Base-by-base conservation (phyloP, 495 filamentous ascomycete genomes). In the Aspergillus funiculosus region DNA sequence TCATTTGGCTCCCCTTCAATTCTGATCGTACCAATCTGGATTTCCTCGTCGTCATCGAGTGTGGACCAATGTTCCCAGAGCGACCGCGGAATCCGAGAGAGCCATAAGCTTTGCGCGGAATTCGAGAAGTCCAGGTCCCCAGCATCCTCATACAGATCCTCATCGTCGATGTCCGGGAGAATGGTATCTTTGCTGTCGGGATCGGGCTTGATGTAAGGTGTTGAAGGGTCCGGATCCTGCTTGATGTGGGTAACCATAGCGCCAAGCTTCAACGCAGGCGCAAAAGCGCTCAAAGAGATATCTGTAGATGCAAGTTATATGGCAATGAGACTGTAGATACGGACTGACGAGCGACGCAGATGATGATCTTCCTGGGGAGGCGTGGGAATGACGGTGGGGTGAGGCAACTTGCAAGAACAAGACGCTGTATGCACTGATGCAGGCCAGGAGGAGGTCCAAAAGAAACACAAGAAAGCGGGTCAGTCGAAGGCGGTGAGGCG, bases 101-200 rank as follows among this genome's bases (percentile, higher is more conserved):
- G 71, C 71, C 83, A 94, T 32, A 88, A 67, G 43, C 68, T 69
- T 38, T 74, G 69, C 13, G 63, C 66, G 6, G 74, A 68, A 34
- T 77, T 69, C 39, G 76, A 74, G 47, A 95, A 91, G 29, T 86
- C 81, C 22, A 95, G 71, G 52, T 96, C 89, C 39, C 87, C 86
- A 4, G 86, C 84, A 62, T 96, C 89, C 63, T 96, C 89, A 49
- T 87, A 87, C 46, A 86, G 70, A 53, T 88, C 86, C 18, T 89
- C 82, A 35, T 89, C 83, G 21, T 80, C 78, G 28, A 84, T 67
- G 35, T 71, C 73, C 18, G 69, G 72, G 21, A 85, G 78, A 24
- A 82, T 73, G 6, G 60, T 48, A 47, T 72, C 76, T 40, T 69
- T 68, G 41, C 66, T 72, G 30, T 87, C 86, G 4, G 77, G 75